Evolutionary conservation across 2,329 filamentous ascomycete species (phyloP).

Genomic region (Chrysoporthe deuterocubensis): DNA sequence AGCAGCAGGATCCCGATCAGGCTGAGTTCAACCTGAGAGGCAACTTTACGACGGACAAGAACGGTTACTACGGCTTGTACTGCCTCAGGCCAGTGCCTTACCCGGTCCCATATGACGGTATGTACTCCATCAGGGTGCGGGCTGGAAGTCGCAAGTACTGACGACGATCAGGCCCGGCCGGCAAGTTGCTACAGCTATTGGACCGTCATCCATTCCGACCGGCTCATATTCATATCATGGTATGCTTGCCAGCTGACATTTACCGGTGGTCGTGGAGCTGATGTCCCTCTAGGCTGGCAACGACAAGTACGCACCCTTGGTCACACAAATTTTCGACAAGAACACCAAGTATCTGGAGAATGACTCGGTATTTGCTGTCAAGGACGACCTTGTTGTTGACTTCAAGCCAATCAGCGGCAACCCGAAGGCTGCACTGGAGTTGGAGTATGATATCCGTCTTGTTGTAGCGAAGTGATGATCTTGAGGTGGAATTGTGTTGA

Average conservation of each 20-base stretch:
- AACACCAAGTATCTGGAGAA: slow-evolving; percentile 57
- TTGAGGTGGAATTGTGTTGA: background rate
- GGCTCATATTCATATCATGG: slow-evolving; percentile 64
- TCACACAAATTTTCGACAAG: slow-evolving; percentile 70
- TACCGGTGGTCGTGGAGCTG: background rate
- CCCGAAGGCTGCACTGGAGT: slow-evolving; percentile 40
- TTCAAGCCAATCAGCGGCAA: slow-evolving; percentile 42
- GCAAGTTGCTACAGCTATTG: slow-evolving; percentile 54
- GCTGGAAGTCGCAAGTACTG: background rate
- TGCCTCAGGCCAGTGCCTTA: slow-evolving; percentile 58
- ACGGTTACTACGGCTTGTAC: slow-evolving; percentile 64
- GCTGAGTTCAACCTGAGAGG: slow-evolving; percentile 68
- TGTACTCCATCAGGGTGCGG: background rate
- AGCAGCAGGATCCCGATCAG: slow-evolving; percentile 69
- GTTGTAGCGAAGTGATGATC: slow-evolving; percentile 13
- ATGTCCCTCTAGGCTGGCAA: slow-evolving; percentile 25
- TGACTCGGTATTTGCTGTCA: slow-evolving; percentile 46
- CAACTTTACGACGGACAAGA: slow-evolving; percentile 64
- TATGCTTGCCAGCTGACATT: slow-evolving; percentile 36
- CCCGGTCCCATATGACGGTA: slow-evolving; percentile 34
- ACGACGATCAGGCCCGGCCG: slow-evolving; percentile 55
- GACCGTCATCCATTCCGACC: slow-evolving; percentile 62
- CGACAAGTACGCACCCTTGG: slow-evolving; percentile 39
- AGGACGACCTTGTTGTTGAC: slow-evolving; percentile 42
- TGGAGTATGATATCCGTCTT: slow-evolving; percentile 44